phyloP scores from a whole-genome alignment of 2,329 filamentous ascomycete genomes.

The Fusarium chuoi region DNA sequence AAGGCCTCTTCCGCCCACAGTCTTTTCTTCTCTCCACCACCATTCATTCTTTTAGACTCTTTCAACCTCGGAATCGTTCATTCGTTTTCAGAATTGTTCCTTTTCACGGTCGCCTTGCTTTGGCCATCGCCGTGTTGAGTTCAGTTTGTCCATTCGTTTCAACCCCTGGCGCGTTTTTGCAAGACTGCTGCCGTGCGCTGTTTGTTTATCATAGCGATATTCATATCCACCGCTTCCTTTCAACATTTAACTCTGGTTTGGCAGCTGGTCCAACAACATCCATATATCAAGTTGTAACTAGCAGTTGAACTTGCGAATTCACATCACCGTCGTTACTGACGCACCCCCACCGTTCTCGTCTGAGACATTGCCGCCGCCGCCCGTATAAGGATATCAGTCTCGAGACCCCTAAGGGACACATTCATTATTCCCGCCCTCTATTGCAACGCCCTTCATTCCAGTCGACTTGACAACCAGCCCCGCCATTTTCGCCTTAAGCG shows the following conservation, averaged over 20 bases:
- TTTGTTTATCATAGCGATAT: slow-evolving; percentile 12
- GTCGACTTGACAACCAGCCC: slow-evolving; percentile 29
- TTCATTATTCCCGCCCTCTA: slow-evolving; percentile 43
- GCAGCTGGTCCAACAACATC: slow-evolving; percentile 43
- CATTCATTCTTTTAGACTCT: slow-evolving; percentile 23
- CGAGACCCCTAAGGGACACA: slow-evolving; percentile 39
- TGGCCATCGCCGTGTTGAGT: slow-evolving; percentile 32
- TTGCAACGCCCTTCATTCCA: slow-evolving; percentile 46
- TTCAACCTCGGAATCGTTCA: slow-evolving; percentile 23
- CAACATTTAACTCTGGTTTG: slow-evolving; percentile 30
- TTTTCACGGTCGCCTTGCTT: slow-evolving; percentile 35
- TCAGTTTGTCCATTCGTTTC: slow-evolving; percentile 47
- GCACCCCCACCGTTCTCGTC: slow-evolving; percentile 11
- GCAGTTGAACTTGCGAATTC: slow-evolving; percentile 17
- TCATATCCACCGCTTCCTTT: slow-evolving; percentile 26
- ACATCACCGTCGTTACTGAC: slow-evolving; percentile 17
- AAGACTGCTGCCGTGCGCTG: slow-evolving; percentile 32
- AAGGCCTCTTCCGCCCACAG: slow-evolving; percentile 10
- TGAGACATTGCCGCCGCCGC: slow-evolving; percentile 43
- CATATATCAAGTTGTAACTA: slow-evolving; percentile 20
- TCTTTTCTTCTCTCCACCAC: slow-evolving; percentile 18
- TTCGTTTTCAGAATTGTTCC: slow-evolving; percentile 35
- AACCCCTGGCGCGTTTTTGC: slow-evolving; percentile 37
- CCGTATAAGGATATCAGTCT: slow-evolving; percentile 34
- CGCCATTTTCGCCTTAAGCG: slow-evolving; percentile 21